Evolutionary conservation across 2,329 filamentous ascomycete species (phyloP).

Genomic region (Myrmaecium sp.): DNA sequence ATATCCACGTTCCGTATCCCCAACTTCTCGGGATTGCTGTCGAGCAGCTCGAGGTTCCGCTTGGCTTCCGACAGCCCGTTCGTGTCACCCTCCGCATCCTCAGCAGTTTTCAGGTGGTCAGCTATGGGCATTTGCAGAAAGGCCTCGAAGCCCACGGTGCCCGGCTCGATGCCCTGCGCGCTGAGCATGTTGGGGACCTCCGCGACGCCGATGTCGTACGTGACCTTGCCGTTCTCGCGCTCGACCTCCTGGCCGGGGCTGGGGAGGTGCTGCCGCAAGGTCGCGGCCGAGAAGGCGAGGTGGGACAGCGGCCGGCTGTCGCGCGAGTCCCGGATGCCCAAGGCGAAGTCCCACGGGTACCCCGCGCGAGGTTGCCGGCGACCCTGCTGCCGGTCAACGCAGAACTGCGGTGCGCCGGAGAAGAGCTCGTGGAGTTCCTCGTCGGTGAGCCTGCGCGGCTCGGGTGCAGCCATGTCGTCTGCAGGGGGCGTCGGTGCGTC

Average conservation of each 20-base stretch:
- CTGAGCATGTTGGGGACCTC: conserved; percentile 57
- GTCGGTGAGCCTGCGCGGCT: too few relatives aligned
- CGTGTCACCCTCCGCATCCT: conserved; percentile 31
- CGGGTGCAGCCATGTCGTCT: too few relatives aligned
- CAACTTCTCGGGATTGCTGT: conserved; percentile 19
- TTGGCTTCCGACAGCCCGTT: conserved; percentile 12
- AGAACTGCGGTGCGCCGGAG: conserved; percentile 60
- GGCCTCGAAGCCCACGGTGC: conserved; percentile 51
- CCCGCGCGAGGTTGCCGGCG: conserved; percentile 46
- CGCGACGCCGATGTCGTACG: conserved; percentile 16
- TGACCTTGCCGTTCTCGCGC: conserved; percentile 8
- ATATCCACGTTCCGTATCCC: conserved; percentile 20
- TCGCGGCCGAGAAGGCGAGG: conserved; percentile 20
- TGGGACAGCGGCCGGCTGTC: conserved; percentile 27
- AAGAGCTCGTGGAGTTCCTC: conserved; percentile 52
- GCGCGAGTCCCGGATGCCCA: conserved; percentile 44
- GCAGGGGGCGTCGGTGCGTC: too few relatives aligned
- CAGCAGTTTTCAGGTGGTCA: conserved; percentile 40
- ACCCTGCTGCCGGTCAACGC: conserved; percentile 42
- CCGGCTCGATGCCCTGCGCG: conserved; percentile 54
- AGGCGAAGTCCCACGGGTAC: conserved; percentile 49
- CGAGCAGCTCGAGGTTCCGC: conserved; percentile 29
- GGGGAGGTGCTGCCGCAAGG: conserved; percentile 10
- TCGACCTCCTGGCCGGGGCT: conserved; percentile 7
- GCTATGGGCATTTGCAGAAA: conserved; percentile 49